Base-by-base conservation (phyloP, 1,284 basidiomycete species). In the Phellinidium pouzarii region DNA sequence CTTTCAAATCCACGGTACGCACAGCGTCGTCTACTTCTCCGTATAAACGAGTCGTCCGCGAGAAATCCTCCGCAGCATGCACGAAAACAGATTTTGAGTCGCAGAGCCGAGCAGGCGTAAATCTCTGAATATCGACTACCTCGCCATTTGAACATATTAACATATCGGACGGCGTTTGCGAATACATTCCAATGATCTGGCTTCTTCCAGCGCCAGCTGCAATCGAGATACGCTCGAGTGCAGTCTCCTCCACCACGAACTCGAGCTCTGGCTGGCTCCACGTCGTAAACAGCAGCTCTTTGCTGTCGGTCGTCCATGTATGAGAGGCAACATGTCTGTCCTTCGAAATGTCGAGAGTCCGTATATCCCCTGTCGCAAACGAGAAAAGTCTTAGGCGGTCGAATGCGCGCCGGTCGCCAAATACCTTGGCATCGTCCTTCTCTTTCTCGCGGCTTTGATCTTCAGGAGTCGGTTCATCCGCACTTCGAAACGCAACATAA, bases 401-500 rank as follows among this genome's bases (percentile, higher is more conserved):
- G 44, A 45, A 44, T 1, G 12, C 50, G 45, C 52, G 50, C 22
- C 48, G 52, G 44, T 60, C 58, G 6, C 53, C 51, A 38, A 57
- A 60, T 3, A 59, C 56, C 5, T 44, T 29, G 1, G 59, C 47
- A 40, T 60, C 59, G 38, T 60, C 59, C 25, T 58, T 58, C 20
- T 55, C 52, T 19, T 55, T 53, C 22, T 58, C 48, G n/a, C 55
- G 57, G 11, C 42, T 27, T 47, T 60, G 45, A 19, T 60, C 56
- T 38, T 58, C 59, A 1, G 49, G 42, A 19, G 51, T 58, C 14
- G 54, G 56, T 38, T 60, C 59, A 25, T 53, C 40, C 17, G 51
- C 44, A 41, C 56, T 58, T n/a, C 40, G n/a, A 38, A 56, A 60
- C 3, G 58, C 59, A 31, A 60, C 56, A 44, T 56, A 59, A n/a